A percentile compares a stretch with the other conserved stretches of the same genome.
phyloP scores from a whole-genome alignment of 2,329 filamentous ascomycete genomes.

The Microcera coccophila region DNA sequence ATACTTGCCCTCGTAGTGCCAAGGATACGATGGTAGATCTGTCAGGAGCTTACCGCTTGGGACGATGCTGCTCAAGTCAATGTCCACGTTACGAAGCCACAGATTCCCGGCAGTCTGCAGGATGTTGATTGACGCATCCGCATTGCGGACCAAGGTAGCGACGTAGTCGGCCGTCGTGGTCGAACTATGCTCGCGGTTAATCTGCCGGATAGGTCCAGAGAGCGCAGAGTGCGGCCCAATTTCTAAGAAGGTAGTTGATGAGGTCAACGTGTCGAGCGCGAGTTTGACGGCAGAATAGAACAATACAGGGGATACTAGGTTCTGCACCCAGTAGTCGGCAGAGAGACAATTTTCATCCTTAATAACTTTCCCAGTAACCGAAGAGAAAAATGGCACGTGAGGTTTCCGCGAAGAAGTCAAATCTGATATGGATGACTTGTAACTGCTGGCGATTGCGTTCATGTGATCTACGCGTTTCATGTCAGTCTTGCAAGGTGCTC shows the following conservation, averaged over 20 bases:
- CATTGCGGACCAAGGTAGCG: conserved; percentile 22
- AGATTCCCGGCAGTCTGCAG: not conserved
- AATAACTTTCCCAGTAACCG: not conserved
- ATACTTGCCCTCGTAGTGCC: not conserved
- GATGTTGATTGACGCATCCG: conserved; percentile 5
- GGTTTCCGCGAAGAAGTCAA: too few species aligned
- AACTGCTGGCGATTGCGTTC: too few species aligned
- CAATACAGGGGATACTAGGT: not conserved
- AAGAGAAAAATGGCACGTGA: not conserved
- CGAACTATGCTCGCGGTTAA: not conserved
- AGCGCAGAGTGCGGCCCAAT: not conserved
- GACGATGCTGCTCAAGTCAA: not conserved
- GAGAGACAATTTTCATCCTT: not conserved
- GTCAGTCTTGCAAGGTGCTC: too few species aligned
- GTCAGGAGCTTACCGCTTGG: not conserved
- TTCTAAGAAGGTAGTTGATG: not conserved
- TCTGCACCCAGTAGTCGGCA: not conserved
- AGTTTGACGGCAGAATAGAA: not conserved
- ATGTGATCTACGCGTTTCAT: too few species aligned
- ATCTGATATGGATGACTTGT: too few species aligned
- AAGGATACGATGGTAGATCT: not conserved
- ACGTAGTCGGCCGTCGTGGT: conserved; percentile 12
- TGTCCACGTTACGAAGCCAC: not conserved
- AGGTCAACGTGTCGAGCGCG: not conserved
- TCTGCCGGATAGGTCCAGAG: not conserved